Percentiles rank a stretch among this genome's conserved stretches.
These are phyloP conservation scores for Xylariaceae sp. DNA, from an alignment of 2,329 filamentous ascomycete species.

Conservation along the genomic window DNA sequence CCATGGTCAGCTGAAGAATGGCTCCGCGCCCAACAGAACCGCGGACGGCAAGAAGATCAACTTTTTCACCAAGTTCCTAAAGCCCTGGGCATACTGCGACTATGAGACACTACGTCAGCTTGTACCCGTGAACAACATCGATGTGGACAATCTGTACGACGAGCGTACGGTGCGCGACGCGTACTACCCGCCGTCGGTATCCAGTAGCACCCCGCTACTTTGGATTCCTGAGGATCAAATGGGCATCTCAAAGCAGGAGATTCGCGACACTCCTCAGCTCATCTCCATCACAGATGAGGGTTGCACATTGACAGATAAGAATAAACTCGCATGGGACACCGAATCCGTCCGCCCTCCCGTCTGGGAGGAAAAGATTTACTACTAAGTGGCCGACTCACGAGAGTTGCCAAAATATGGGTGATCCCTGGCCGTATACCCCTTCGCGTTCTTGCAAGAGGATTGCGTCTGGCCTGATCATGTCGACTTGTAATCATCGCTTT, in stretches of 20 bases:
- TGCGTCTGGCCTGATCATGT: too few species aligned
- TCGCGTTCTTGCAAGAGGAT: too few species aligned
- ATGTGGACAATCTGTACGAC: constrained; percentile 54
- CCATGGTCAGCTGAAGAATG: constrained; percentile 18
- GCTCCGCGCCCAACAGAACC: constrained; percentile 19
- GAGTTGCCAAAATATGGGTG: too few species aligned
- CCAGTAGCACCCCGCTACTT: constrained; percentile 60
- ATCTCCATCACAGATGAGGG: constrained; percentile 80
- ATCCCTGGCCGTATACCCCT: too few species aligned
- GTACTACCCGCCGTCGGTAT: constrained; percentile 70
- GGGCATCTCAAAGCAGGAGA: constrained; percentile 73
- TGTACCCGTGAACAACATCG: constrained; percentile 54
- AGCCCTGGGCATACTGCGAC: constrained; percentile 72
- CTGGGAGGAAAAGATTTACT: constrained; percentile 34
- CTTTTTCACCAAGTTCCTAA: constrained; percentile 64
- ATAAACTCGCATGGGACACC: constrained; percentile 37
- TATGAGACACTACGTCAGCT: constrained; percentile 67
- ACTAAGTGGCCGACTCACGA: constrained; percentile 16
- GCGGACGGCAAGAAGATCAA: constrained; percentile 47
- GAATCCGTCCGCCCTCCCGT: constrained; percentile 31
- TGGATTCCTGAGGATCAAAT: constrained; percentile 79
- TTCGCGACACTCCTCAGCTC: constrained; percentile 65
- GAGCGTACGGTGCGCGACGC: constrained; percentile 61
- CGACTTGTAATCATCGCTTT: too few species aligned
- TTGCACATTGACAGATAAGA: constrained; percentile 66